Evolutionary conservation across 768 basidiomycete species (phyloP).

Genomic region (Mycena capillaripes): DNA sequence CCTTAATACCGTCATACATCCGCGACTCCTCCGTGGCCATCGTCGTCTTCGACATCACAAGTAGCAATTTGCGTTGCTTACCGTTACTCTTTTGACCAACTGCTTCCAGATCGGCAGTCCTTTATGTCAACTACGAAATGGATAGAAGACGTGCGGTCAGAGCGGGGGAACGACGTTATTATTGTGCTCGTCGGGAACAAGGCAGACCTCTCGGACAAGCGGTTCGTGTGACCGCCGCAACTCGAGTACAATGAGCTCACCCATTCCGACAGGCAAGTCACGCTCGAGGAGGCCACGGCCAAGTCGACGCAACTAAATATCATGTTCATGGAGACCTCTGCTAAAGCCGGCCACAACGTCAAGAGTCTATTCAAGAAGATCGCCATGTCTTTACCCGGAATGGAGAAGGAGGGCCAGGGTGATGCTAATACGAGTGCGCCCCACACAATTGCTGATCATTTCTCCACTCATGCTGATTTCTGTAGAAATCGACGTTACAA

Average conservation of each 20-base stretch:
- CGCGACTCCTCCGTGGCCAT: conserved; percentile 99
- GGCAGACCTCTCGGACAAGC: conserved; percentile 98
- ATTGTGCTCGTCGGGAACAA: conserved; percentile 99
- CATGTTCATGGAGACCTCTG: conserved; percentile 99
- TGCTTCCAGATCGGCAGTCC: conserved; percentile 86
- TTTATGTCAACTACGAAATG: conserved; percentile 98
- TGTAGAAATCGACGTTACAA: conserved; percentile 93
- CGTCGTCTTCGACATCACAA: conserved; percentile 99
- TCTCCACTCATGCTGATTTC: conserved; percentile 22
- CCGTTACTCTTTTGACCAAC: conserved; percentile 23
- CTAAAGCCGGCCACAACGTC: conserved; percentile 99
- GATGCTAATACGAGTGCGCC: conserved; percentile 69
- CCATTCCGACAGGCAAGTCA: conserved; percentile 85
- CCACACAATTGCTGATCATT: conserved; percentile 27
- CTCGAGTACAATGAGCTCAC: conserved; percentile 21
- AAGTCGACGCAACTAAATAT: conserved; percentile 92
- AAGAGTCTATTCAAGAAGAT: conserved; percentile 99
- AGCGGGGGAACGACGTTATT: conserved; percentile 97
- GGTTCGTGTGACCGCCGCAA: conserved; percentile 67
- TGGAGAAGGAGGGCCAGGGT: conserved; percentile 84
- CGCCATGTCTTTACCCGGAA: conserved; percentile 96
- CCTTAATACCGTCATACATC: conserved; percentile 98
- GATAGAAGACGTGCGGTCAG: conserved; percentile 99
- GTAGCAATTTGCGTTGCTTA: conserved; percentile 60
- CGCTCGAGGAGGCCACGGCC: conserved; percentile 94